Evolutionary conservation across 768 basidiomycete species (phyloP).

Genomic region (Mycena vulgaris): DNA sequence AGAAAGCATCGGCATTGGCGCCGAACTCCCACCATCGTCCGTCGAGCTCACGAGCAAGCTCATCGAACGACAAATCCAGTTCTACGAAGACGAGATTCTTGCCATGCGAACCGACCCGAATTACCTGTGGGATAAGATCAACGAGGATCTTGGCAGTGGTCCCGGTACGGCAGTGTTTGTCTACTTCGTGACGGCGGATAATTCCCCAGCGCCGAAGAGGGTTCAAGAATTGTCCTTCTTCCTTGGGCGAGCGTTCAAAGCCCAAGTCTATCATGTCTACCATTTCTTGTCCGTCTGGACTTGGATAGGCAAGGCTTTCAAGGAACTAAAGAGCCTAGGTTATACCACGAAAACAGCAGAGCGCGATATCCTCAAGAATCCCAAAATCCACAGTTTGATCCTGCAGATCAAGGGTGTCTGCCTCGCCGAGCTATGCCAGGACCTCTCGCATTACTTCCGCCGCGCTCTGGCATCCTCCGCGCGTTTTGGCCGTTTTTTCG

Average conservation of each 20-base stretch:
- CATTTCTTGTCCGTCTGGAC: conserved; percentile 17
- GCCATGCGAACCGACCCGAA: conserved; percentile 3
- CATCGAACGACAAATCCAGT: conserved; percentile 7
- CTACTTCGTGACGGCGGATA: no score
- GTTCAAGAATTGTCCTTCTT: background rate
- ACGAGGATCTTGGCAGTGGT: background rate
- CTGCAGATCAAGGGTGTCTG: conserved; percentile 15
- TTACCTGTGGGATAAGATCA: conserved; percentile 6
- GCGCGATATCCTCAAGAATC: conserved; percentile 10
- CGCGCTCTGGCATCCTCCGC: conserved; percentile 17
- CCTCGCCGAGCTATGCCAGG: conserved; percentile 5
- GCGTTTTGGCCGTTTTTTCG: conserved; percentile 1
- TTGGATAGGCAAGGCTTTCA: conserved; percentile 8
- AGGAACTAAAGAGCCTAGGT: background rate
- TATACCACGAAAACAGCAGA: conserved; percentile 8
- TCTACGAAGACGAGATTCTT: conserved; percentile 5
- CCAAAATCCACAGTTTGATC: conserved; percentile 8
- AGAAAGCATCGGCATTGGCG: no score
- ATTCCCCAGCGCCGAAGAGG: no score
- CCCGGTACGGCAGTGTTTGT: no score
- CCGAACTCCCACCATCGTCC: background rate
- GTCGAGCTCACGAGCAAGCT: conserved; percentile 9
- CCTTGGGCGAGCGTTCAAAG: conserved; percentile 1
- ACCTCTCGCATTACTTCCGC: conserved; percentile 3
- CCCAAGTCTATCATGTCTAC: conserved; percentile 4